Conservation (phyloP, 1,284 basidiomycete genomes). For the Sporisorium iseilematis-ciliati region DNA sequence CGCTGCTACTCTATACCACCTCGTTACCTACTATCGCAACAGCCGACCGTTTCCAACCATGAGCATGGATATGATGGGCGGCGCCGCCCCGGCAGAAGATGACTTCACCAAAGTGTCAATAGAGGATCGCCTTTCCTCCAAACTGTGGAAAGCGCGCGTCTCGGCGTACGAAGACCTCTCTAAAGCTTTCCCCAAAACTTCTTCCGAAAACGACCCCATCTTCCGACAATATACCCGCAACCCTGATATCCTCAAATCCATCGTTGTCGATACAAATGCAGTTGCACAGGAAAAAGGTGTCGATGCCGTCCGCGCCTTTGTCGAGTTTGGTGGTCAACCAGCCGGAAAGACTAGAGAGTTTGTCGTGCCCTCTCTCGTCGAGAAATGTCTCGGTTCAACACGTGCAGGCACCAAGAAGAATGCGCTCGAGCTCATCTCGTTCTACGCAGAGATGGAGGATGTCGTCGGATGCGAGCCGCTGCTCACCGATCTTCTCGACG, state of each 20-base stretch:
- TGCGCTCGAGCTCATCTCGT: constrained; percentile 84
- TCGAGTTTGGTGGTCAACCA: constrained; percentile 90
- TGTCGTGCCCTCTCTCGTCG: constrained; percentile 89
- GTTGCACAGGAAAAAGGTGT: constrained; percentile 98
- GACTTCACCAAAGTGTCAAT: constrained; percentile 88
- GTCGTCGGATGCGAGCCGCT: constrained; percentile 79
- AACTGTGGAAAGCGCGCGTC: constrained; percentile 97
- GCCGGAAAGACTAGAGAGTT: constrained; percentile 78
- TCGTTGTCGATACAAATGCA: constrained; percentile 82
- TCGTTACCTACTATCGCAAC: not conserved
- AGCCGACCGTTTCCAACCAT: constrained; percentile 11
- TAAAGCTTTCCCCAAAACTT: constrained; percentile 71
- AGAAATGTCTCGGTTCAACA: constrained; percentile 93
- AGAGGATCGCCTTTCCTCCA: constrained; percentile 78
- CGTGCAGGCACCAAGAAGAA: constrained; percentile 88
- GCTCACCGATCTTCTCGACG: constrained; percentile 86
- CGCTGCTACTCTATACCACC: not conserved
- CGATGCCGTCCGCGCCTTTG: constrained; percentile 80
- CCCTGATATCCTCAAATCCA: constrained; percentile 73
- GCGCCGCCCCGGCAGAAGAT: constrained; percentile 76
- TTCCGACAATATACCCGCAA: constrained; percentile 86
- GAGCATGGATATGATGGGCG: constrained; percentile 51
- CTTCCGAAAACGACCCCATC: constrained; percentile 91
- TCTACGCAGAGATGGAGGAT: constrained; percentile 95
- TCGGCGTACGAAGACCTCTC: constrained; percentile 89